A percentile compares a stretch with the other conserved stretches of the same genome.
phyloP scores from a whole-genome alignment of 805 yeast species.

The Barnettozyma sp. region DNA sequence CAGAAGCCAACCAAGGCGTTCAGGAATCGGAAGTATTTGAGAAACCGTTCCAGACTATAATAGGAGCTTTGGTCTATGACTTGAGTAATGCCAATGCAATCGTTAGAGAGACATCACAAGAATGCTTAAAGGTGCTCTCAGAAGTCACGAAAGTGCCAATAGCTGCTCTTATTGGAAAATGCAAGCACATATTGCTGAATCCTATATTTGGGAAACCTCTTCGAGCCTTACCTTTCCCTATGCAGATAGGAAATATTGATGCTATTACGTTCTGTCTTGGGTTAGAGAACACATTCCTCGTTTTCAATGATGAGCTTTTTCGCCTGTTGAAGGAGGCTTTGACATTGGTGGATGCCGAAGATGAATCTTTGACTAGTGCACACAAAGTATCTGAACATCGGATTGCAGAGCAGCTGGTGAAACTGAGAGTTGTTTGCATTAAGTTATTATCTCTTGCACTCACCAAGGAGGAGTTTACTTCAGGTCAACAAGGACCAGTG shows the following conservation, averaged over 20 bases:
- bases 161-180: slow-evolving; percentile 71
- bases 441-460: slow-evolving; percentile 74
- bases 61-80: slow-evolving; percentile 89
- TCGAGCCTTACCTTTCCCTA: slow-evolving; percentile 94
- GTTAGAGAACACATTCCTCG: slow-evolving; percentile 71
- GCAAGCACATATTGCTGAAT: slow-evolving; percentile 72
- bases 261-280: slow-evolving; percentile 90
- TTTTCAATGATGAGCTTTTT: slow-evolving; percentile 83
- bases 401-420: slow-evolving; percentile 82
- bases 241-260: slow-evolving; percentile 98
- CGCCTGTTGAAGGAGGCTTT: slow-evolving; percentile 83
- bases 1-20: slow-evolving; percentile 56
- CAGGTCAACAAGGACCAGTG: slow-evolving; percentile 68
- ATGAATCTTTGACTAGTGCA: slow-evolving; percentile 85
- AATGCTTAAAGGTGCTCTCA: slow-evolving; percentile 59
- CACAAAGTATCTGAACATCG: slow-evolving; percentile 80
- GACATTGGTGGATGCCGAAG: slow-evolving; percentile 95
- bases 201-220: slow-evolving; percentile 97
- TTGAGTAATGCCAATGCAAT: slow-evolving; percentile 80
- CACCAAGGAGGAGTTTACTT: slow-evolving; percentile 75
- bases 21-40: slow-evolving; percentile 55
- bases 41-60: slow-evolving; percentile 71
- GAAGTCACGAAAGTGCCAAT: slow-evolving; percentile 64
- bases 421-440: slow-evolving; percentile 85
- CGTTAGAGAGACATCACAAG: slow-evolving; percentile 78